Percentiles rank a stretch among this genome's conserved stretches.
These are phyloP conservation scores for Davidsoniella neocaledoniae DNA, from an alignment of 2,329 filamentous ascomycete genomes.

Conservation along the genomic window DNA sequence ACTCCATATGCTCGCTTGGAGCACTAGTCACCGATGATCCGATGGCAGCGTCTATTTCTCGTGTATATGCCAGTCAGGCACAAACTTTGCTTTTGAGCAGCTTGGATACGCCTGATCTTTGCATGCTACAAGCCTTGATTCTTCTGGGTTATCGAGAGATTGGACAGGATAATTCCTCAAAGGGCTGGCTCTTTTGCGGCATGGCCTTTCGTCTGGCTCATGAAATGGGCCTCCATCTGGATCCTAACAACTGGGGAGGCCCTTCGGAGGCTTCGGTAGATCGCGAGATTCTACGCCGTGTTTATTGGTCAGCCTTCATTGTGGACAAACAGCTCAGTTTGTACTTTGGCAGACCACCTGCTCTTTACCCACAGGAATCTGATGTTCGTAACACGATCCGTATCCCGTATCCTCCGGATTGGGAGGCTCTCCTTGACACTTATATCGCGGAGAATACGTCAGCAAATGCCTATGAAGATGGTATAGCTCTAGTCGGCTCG, in stretches of 20 bases:
- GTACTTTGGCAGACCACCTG: constrained; percentile 33
- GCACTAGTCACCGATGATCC: constrained; percentile 28
- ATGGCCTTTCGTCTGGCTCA: constrained; percentile 35
- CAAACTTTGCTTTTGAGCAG: constrained; percentile 27
- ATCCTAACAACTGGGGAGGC: constrained; percentile 32
- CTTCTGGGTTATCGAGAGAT: constrained; percentile 31
- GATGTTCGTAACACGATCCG: constrained; percentile 32
- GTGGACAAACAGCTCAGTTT: constrained; percentile 34
- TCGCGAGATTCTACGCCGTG: constrained; percentile 29
- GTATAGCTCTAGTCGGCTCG: constrained; percentile 25
- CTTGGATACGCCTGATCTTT: constrained; percentile 30
- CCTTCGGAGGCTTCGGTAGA: constrained; percentile 24
- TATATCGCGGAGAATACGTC: constrained; percentile 29
- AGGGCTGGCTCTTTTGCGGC: constrained; percentile 34
- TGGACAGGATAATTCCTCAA: constrained; percentile 29
- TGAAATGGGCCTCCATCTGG: constrained; percentile 35
- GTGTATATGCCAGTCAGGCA: constrained; percentile 28
- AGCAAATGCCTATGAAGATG: constrained; percentile 30
- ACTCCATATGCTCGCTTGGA: constrained; percentile 31
- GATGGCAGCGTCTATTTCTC: constrained; percentile 21
- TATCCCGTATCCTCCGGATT: constrained; percentile 32
- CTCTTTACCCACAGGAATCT: constrained; percentile 30
- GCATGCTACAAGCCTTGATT: constrained; percentile 28
- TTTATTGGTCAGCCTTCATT: constrained; percentile 34
- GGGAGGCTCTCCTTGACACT: constrained; percentile 29